phyloP scores from a whole-genome alignment of 1,284 basidiomycete genomes.

The Rhodotorula sp. region DNA sequence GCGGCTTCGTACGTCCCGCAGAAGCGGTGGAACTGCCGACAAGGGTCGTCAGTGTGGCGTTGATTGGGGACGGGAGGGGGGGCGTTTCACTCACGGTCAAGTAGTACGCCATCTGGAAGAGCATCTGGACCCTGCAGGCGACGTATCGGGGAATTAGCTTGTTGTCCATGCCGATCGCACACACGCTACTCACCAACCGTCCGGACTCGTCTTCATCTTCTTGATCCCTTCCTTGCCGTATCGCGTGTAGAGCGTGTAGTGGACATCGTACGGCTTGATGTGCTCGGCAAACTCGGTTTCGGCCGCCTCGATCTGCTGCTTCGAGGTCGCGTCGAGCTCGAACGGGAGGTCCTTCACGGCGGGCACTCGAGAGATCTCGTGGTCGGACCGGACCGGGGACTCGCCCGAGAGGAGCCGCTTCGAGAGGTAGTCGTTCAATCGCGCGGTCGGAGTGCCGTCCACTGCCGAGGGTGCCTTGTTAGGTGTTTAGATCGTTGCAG shows the following conservation, averaged over 20 bases:
- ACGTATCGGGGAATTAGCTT: too few species aligned
- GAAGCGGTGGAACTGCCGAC: conserved; percentile 6
- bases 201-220: conserved; percentile 75
- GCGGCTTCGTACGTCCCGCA: conserved; percentile 75
- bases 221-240: conserved; percentile 90
- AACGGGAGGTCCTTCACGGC: conserved; percentile 58
- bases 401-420: conserved; percentile 58
- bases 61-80: neutral
- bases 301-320: conserved; percentile 60
- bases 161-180: neutral
- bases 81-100: conserved; percentile 47
- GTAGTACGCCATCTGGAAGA: conserved; percentile 79
- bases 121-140: conserved; percentile 64
- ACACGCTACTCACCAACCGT: conserved; percentile 63
- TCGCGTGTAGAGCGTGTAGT: conserved; percentile 61
- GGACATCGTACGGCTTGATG: conserved; percentile 65
- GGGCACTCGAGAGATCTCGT: neutral
- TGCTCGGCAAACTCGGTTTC: conserved; percentile 62
- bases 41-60: conserved; percentile 55
- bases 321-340: conserved; percentile 57
- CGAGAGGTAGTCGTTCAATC: conserved; percentile 70
- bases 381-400: conserved; percentile 45
- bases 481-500: too few species aligned
- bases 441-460: conserved; percentile 54
- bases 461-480: too few species aligned